Evolutionary conservation across 2,329 filamentous ascomycete species (phyloP), one percentile per base, ranked within the genome.

Genomic region (Cephalotrichum gorgonifer): DNA sequence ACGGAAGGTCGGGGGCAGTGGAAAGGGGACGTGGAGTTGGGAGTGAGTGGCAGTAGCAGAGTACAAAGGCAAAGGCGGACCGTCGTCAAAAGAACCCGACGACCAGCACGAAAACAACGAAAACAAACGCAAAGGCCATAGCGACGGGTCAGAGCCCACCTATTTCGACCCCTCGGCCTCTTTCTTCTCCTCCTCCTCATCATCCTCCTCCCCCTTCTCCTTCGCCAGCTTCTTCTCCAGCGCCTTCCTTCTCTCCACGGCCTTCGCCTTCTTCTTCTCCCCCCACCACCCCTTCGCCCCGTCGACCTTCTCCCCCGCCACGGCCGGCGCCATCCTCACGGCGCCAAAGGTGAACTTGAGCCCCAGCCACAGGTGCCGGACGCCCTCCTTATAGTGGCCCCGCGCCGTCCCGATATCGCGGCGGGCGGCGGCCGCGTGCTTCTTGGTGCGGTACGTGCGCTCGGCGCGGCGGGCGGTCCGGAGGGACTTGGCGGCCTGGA

Each of bases 381-480:
- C 54, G 5, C 62, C 60, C 54, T 69, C 59, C 27, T 54, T 49
- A 51, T 69, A 68, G 55, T 73, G 69, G 14, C 54, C 56, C 55
- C 61, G 64, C 27, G 69, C 66, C 41, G 70, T 64, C 45, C 57
- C 53, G 50, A 61, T 62, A 56, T 66, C 61, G 31, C 60, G 55
- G 9, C 68, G 66, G 25, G 68, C 68, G 11, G 60, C 56, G 17
- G 65, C 57, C 11, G 67, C 61, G 9, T 68, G 64, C 62, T 71
- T 72, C 51, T 59, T 62, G 30, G 66, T 60, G 35, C 60, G 61
- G 61, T 72, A 73, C 39, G 62, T 56, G 33, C 60, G 60, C 59
- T 73, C 69, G 45, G 68, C 66, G 20, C 62, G 60, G 50, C 64
- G 60, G 4, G 70, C 69, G 44, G 64, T 61, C 41, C 62, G 55